Conservation (phyloP, 768 basidiomycete species). For the Lactarius akahatsu region DNA sequence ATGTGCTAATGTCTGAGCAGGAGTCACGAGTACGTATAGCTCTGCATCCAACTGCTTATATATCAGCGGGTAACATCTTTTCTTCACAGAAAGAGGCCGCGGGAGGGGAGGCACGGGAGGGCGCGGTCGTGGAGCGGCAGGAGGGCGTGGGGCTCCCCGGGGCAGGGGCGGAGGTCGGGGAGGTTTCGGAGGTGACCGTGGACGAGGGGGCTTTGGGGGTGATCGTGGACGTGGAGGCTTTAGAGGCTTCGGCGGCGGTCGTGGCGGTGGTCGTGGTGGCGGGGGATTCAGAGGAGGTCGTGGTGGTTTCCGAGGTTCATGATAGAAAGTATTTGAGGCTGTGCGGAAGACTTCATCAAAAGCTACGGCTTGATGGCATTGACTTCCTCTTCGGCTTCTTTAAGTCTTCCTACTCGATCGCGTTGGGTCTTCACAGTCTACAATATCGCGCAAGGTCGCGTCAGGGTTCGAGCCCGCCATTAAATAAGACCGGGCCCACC, state of each 20-base stretch:
- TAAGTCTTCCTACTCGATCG: slow-evolving; percentile 50
- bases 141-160: slow-evolving; percentile 35
- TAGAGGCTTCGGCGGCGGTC: slow-evolving; percentile 47
- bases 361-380: slow-evolving; percentile 21
- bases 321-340: slow-evolving; percentile 20
- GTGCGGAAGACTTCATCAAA: neutral
- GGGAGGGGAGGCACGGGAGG: slow-evolving; percentile 35
- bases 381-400: slow-evolving; percentile 29
- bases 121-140: slow-evolving; percentile 31
- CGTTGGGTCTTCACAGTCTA: slow-evolving; percentile 51
- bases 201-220: slow-evolving; percentile 43
- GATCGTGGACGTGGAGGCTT: slow-evolving; percentile 46
- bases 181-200: slow-evolving; percentile 47
- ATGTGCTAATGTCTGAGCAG: slow-evolving; percentile 30
- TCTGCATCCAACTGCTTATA: slow-evolving; percentile 14
- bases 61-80: slow-evolving; percentile 37
- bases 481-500: slow-evolving; percentile 38
- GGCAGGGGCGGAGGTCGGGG: slow-evolving; percentile 40
- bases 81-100: slow-evolving; percentile 41
- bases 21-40: slow-evolving; percentile 37
- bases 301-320: slow-evolving; percentile 53
- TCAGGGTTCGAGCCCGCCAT: neutral
- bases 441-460: neutral
- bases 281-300: slow-evolving; percentile 41
- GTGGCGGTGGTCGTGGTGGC: slow-evolving; percentile 42